Base-by-base conservation (phyloP, 148 eudicot species). In the Spergularia marina region DNA sequence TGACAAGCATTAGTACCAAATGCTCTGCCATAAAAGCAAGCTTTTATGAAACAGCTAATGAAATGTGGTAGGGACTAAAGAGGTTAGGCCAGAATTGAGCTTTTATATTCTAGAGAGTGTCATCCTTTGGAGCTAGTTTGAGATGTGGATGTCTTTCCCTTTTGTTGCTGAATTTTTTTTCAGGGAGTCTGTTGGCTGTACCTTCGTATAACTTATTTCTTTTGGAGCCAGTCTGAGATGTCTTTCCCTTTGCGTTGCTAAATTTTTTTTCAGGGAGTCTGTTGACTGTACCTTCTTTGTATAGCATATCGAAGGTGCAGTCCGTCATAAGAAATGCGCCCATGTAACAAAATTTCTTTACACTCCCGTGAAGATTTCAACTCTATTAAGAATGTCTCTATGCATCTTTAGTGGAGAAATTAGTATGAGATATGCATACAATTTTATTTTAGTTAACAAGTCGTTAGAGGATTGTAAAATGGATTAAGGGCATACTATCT, bases 401-500 rank as follows among this genome's bases (percentile, higher is more conserved):
- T 44, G 3, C 49, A 30, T 30, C 36, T 30, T 30, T 30, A 30
- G 36, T 30, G 36, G 1, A 30, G 36, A 30, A 3, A 30, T 30
- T 30, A 30, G 2, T 30, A 30, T 2, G 36, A 30, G 36, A 30
- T 30, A 30, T 30, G 36, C 4, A 30, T 3, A 30, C 36, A 23
- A 58, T 5, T 58, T 58, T 40, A 23, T 57, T n/a, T 56, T 71
- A 4, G 17, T 11, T 3, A 17, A 49, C 17, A 25, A 20, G 14
- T 18, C 10, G 53, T 55, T 77, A 49, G 64, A 13, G 36, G 17
- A 18, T 58, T 34, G 25, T 18, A 44, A 25, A 76, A 65, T 67
- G 30, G 66, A 51, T 65, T 34, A 34, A 59, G 61, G 52, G 34
- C 55, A 44, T 63, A 47, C 53, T 20, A 60, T 70, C 53, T 76